phyloP scores from a whole-genome alignment of 2,329 filamentous ascomycete species.

The Ambrosiella xylebori region DNA sequence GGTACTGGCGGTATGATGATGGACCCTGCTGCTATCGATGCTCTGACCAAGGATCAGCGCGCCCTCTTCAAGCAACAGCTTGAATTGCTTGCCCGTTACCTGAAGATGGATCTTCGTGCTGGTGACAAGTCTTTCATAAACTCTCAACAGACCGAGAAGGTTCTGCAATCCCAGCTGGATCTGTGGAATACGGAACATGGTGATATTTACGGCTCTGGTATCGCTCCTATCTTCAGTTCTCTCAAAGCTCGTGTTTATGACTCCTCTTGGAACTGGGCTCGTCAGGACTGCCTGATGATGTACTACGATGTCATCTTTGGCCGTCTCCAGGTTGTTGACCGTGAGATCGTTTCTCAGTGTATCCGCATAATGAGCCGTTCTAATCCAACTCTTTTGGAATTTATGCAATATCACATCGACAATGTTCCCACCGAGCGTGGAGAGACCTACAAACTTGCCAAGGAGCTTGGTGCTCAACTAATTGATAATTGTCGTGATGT shows the following conservation, averaged over 20 bases:
- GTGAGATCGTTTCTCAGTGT: slow-evolving; percentile 96
- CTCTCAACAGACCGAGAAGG: slow-evolving; percentile 68
- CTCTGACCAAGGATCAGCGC: slow-evolving; percentile 89
- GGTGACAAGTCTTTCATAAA: slow-evolving; percentile 85
- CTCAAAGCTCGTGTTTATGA: slow-evolving; percentile 95
- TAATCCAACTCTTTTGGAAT: slow-evolving; percentile 86
- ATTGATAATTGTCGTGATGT: slow-evolving; percentile 97
- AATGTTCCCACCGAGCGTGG: slow-evolving; percentile 93
- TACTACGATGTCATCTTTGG: slow-evolving; percentile 99
- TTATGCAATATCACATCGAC: slow-evolving; percentile 99
- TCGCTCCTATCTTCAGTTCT: slow-evolving; percentile 82
- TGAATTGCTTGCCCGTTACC: slow-evolving; percentile 82
- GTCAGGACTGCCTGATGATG: slow-evolving; percentile 94
- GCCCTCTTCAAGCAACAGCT: slow-evolving; percentile 97
- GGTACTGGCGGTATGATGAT: slow-evolving; percentile 91
- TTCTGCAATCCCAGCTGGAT: slow-evolving; percentile 84
- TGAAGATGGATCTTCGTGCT: slow-evolving; percentile 93
- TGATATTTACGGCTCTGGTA: slow-evolving; percentile 87
- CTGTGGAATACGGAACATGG: slow-evolving; percentile 92
- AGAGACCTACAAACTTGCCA: slow-evolving; percentile 95
- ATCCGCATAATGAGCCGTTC: slow-evolving; percentile 99
- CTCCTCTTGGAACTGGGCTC: slow-evolving; percentile 98
- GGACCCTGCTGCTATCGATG: slow-evolving; percentile 93
- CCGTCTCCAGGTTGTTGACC: slow-evolving; percentile 77
- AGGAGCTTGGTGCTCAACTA: slow-evolving; percentile 79